Evolutionary conservation across 352 stramenopile genomes (phyloP), one percentile per base, ranked within the genome.

Genomic region (Plasmopara muralis): DNA sequence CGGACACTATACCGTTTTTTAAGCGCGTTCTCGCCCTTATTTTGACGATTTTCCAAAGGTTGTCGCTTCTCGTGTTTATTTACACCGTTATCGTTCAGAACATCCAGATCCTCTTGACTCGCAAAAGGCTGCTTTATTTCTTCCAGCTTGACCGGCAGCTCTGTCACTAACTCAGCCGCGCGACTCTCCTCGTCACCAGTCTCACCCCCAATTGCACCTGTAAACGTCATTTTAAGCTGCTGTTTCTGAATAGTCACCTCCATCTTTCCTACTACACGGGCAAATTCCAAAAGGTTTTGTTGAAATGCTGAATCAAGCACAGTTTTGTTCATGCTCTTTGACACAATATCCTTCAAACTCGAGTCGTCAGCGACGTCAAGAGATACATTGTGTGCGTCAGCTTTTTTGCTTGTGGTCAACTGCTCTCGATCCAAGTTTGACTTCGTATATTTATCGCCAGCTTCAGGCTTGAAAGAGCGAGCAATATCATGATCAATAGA

Each of bases 151-250:
- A 20, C 45, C n/a, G 15, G 25, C 5, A 37, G 49, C 31, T n/a
- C 7, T 31, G 43, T 14, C 31, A 15, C 14, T 38, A 39, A n/a
- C 10, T 16, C 15, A 30, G 15, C 13, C 12, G 16, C 18, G 33
- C 39, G 31, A 18, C n/a, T 50, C 9, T 28, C 43, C 0, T 53
- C 39, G 33, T 52, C 20, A 6, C 7, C 35, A 20, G 28, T 44
- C 9, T 35, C 43, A 37, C 40, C 30, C 14, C 47, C 33, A 31
- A 68, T 31, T n/a, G 33, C 38, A 5, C 60, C 60, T 40, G 56
- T 51, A 15, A 68, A 68, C 5, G 55, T 65, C 13, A 68, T 30
- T 13, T 64, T 13, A 15, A 68, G 56, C 43, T 68, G 29, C n/a
- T 50, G 53, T 7, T 55, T 55, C 0, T 61, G 34, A 13, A 68